Conservation (phyloP, 495 filamentous ascomycete genomes). For the Lophium mytilinum region DNA sequence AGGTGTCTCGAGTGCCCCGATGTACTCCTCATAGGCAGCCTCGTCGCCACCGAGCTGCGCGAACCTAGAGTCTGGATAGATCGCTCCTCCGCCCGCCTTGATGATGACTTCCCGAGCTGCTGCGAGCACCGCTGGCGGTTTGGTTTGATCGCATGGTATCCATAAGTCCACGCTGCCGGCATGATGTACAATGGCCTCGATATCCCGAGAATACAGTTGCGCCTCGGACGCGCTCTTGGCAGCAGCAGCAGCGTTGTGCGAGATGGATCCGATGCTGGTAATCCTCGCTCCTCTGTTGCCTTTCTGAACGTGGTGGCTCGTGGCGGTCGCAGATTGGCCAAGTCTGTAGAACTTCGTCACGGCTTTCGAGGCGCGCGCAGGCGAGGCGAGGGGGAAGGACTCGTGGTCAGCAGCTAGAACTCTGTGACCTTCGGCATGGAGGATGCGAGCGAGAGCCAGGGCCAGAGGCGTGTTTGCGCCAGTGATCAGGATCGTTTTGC, state of each 20-base stretch:
- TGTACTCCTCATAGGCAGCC: not conserved
- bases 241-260: not conserved
- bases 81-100: not conserved
- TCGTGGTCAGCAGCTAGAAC: slow-evolving; percentile 1
- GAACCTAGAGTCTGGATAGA: not conserved
- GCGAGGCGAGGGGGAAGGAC: not conserved
- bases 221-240: not conserved
- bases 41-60: not conserved
- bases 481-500: slow-evolving; percentile 6
- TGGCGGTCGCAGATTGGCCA: not conserved
- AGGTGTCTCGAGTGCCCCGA: not conserved
- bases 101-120: not conserved
- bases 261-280: not conserved
- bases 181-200: not conserved
- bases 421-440: slow-evolving; percentile 1
- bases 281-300: not conserved
- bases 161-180: not conserved
- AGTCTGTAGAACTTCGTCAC: not conserved
- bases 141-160: not conserved
- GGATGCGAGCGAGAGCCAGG: slow-evolving; percentile 1
- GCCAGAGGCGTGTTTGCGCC: slow-evolving; percentile 1
- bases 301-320: not conserved
- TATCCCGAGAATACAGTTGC: not conserved
- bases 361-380: not conserved
- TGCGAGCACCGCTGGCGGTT: not conserved